phyloP scores from a whole-genome alignment of 2,329 filamentous ascomycete species.

The Neurospora sp. region DNA sequence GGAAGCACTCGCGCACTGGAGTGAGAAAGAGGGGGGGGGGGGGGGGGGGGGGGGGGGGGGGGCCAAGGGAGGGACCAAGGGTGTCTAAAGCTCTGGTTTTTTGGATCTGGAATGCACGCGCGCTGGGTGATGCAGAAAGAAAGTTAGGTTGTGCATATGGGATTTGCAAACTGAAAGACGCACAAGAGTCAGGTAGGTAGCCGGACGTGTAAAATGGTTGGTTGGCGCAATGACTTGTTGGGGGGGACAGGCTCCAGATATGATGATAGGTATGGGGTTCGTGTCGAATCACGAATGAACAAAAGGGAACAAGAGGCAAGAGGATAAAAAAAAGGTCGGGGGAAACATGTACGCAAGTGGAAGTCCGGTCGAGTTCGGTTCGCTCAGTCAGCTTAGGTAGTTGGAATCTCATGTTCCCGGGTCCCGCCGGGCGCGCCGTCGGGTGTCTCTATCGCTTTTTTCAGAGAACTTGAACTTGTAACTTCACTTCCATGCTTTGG shows the following conservation, averaged over 20 bases:
- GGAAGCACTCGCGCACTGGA: neutral
- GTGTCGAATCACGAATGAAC: slow-evolving; percentile 22
- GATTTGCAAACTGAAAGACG: neutral
- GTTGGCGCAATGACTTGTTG: slow-evolving; percentile 30
- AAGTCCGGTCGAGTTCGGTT: slow-evolving; percentile 1
- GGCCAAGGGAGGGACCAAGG: slow-evolving; percentile 11
- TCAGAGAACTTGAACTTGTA: neutral
- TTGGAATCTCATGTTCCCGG: neutral
- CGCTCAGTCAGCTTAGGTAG: neutral
- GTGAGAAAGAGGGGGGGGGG: slow-evolving; percentile 3
- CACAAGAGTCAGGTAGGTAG: neutral
- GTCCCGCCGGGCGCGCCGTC: neutral
- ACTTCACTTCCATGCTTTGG: neutral
- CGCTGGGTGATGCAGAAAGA: slow-evolving; percentile 32
- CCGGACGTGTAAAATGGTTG: slow-evolving; percentile 8
- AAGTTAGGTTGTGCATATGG: slow-evolving; percentile 35
- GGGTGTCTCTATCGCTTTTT: neutral
- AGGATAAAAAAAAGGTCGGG: slow-evolving; percentile 12
- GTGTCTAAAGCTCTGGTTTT: slow-evolving; percentile 22
- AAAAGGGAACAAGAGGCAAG: slow-evolving; percentile 14
- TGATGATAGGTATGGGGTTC: slow-evolving; percentile 3
- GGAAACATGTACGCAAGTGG: neutral
- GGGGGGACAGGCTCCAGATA: slow-evolving; percentile 6
- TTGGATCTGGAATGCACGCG: slow-evolving; percentile 25
- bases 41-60: neutral